Evolutionary conservation across 1,284 basidiomycete species (phyloP), one percentile per base, ranked within the genome.

Genomic region (Agaricales sp.): DNA sequence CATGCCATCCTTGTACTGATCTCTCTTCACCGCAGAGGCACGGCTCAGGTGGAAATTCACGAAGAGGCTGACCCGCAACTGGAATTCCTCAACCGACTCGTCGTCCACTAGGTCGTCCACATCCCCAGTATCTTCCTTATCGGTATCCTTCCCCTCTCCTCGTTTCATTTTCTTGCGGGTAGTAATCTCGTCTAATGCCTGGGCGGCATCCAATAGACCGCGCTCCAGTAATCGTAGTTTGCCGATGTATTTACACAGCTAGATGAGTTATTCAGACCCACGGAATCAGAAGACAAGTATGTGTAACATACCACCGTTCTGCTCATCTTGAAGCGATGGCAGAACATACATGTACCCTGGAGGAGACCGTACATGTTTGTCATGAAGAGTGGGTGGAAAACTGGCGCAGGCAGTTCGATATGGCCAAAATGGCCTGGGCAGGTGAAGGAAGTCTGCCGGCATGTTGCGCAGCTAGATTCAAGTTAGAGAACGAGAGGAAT

Each of bases 391-490:
- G 96, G 96, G 63, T 99, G 95, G 64, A 90, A 99, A 12, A 99
- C 91, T 21, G 96, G 93, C 18, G 88, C 78, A 8, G 96, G 92
- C 3, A 99, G 80, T 58, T 98, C 93, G 56, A 99, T 95, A 67
- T 99, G 96, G n/a, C 96, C 96, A 71, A 91, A 99, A 67, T 99
- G 96, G 4, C 96, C 96, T 0, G 96, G 95, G 65, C 96, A 99
- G 53, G 86, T 84, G 67, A 87, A 98, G 60, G 91, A 93, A 46
- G 82, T 89, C 56, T 95, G 78, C 50, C 80, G 83, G 65, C 96
- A 99, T 66, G 96, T 97, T 57, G 87, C 73, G 67, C 96, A 99
- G 54, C 94, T 97, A 62, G 35, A 51, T n/a, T 49, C 52, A 24
- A 30, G 26, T 30, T 30, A 30, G 14, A 6, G 14, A 30, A 30